These are phyloP conservation scores for Kluyveromyces marxianus DNA, from an alignment of 1,139 yeast species.

Conservation along the genomic window DNA sequence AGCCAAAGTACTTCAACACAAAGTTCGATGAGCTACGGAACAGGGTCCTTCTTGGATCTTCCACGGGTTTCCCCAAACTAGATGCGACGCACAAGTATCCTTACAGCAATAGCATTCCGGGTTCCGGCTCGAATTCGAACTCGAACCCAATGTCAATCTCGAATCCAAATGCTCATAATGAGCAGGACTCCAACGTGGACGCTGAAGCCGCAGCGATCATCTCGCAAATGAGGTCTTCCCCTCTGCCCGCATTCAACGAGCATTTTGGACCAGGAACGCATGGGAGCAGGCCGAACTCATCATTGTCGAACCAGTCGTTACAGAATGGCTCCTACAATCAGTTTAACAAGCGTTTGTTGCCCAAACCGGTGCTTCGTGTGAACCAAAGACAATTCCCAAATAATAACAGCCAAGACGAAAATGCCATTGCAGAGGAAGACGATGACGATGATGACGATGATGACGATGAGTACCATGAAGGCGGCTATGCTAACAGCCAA, in stretches of 20 bases:
- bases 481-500: conserved; percentile 6
- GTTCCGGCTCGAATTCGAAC: not conserved
- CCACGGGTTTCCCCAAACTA: not conserved
- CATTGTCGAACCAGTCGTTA: conserved; percentile 6
- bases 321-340: not conserved
- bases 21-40: conserved; percentile 27
- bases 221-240: conserved; percentile 29
- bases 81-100: conserved; percentile 1
- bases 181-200: conserved; percentile 5
- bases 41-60: conserved; percentile 20
- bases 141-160: too few species aligned
- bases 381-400: conserved; percentile 14
- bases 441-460: conserved; percentile 13
- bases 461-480: conserved; percentile 6
- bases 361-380: conserved; percentile 21
- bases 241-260: conserved; percentile 18
- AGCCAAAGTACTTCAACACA: conserved; percentile 25
- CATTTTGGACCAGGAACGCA: conserved; percentile 6
- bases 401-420: conserved; percentile 12
- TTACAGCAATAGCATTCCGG: not conserved
- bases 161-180: not conserved
- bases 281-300: conserved; percentile 7
- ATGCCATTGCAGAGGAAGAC: conserved; percentile 16
- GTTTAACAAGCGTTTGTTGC: conserved; percentile 9
- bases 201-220: conserved; percentile 28